Evolutionary conservation across 345 rosid species (phyloP).

Genomic region (Dipteronia sinensis): DNA sequence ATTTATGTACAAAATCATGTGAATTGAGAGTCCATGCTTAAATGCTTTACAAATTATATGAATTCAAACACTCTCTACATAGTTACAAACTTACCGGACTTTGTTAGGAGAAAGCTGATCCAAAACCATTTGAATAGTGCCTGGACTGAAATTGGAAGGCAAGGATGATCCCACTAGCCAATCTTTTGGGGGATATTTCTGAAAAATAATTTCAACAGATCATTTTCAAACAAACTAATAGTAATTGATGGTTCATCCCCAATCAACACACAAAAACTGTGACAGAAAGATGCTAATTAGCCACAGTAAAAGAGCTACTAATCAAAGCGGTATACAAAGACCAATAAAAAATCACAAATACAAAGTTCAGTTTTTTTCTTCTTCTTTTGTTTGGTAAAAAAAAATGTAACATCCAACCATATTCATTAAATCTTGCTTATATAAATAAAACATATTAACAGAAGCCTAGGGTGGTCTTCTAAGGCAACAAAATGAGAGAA

Average conservation of each 20-base stretch:
- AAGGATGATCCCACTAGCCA: conserved; percentile 84
- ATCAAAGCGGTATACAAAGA: background rate
- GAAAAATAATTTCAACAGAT: conserved; percentile 27
- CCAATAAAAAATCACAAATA: background rate
- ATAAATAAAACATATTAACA: background rate
- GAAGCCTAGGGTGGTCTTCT: background rate
- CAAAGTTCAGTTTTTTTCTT: background rate
- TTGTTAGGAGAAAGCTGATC: conserved; percentile 67
- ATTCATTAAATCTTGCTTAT: background rate
- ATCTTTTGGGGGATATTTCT: conserved; percentile 76
- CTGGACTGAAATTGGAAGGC: conserved; percentile 69
- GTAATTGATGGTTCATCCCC: background rate
- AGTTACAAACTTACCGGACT: conserved; percentile 58
- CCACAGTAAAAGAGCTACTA: background rate
- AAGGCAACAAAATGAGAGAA: conserved; percentile 4
- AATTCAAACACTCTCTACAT: background rate
- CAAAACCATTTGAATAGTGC: conserved; percentile 52
- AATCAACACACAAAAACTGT: conserved; percentile 2
- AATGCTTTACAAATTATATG: background rate
- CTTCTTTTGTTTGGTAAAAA: background rate
- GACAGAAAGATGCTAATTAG: background rate
- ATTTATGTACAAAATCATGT: background rate
- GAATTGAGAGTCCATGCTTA: background rate
- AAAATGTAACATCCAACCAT: background rate
- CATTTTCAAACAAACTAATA: background rate